These are phyloP conservation scores for carrot (Daucus carota) DNA, from an alignment of 129 eudicot genomes.

Conservation along the genomic window DNA sequence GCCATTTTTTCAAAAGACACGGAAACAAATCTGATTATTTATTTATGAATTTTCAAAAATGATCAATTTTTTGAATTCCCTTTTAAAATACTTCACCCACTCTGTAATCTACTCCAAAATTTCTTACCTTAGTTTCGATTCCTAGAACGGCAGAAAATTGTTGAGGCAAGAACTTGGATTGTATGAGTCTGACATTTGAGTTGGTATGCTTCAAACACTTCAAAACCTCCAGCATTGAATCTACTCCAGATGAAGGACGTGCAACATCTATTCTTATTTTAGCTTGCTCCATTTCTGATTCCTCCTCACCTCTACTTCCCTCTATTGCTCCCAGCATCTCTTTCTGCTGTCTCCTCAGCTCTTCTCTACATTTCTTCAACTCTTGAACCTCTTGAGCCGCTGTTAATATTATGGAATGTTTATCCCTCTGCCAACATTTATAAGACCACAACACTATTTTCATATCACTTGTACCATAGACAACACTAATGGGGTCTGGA, in stretches of 20 bases:
- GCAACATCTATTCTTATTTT: slow-evolving; percentile 24
- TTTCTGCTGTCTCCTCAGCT: slow-evolving; percentile 12
- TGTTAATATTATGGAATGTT: slow-evolving; percentile 19
- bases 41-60: no score
- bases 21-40: no score
- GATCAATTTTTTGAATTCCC: no score
- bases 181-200: slow-evolving; percentile 14
- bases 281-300: slow-evolving; percentile 6
- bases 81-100: no score
- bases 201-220: slow-evolving; percentile 19
- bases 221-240: slow-evolving; percentile 25
- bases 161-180: slow-evolving; percentile 13
- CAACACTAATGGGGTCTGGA: no score
- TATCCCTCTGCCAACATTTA: slow-evolving; percentile 21
- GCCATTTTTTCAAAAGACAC: no score
- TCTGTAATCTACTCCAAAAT: no score
- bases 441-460: no score
- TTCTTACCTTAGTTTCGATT: slow-evolving; percentile 20
- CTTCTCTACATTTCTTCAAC: slow-evolving; percentile 14
- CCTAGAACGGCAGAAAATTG: slow-evolving; percentile 19
- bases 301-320: neutral
- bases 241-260: slow-evolving; percentile 26
- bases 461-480: no score
- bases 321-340: slow-evolving; percentile 14
- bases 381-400: slow-evolving; percentile 20